Base-by-base conservation (phyloP, 2,329 filamentous ascomycete genomes). In the Diplocarpon rosae region DNA sequence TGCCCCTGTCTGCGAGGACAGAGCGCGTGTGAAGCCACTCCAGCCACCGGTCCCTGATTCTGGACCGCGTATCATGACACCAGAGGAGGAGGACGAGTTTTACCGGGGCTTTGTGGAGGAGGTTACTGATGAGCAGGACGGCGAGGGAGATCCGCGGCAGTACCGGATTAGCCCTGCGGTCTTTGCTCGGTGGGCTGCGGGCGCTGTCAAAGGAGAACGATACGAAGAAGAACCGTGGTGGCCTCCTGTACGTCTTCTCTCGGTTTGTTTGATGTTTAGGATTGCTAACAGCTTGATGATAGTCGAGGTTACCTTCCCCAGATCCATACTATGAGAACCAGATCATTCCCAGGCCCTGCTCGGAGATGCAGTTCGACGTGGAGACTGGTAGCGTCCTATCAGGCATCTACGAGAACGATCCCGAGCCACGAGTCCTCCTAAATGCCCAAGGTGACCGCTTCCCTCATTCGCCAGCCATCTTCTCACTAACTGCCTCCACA, bases 81-180 rank as follows among this genome's bases (percentile, higher is more conserved):
- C 27, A 0, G 39, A 47, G 11, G 50, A 59, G 29, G 10, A 49
- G 15, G 41, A 55, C 0, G 34, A 37, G 14, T 54, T 57, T 16
- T 62, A 58, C 36, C 24, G 38, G 6, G 39, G 43, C 2, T 54
- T 52, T 34, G 33, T 46, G 1, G 46, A 54, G 29, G 61, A 62
- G 28, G 57, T 68, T 14, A 65, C 63, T 0, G 66, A 70, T 40
- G 59, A 63, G 15, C 64, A 61, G 0, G 67, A 71, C 37, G 58
- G 60, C 9, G 69, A 73, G 45, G 67, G 65, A 1, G 61, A 62
- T 16, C 58, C 61, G 0, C 51, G 59, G 3, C 53, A 59, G 3
- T 62, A 59, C 1, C 63, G 62, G 1, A 65, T 72, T 24, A 65
- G 63, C 0, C 66, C 68, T 1, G 64, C 60, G 46, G 69, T 63